Conservation (phyloP, 495 filamentous ascomycete species). For the Penicillium verhagenii region DNA sequence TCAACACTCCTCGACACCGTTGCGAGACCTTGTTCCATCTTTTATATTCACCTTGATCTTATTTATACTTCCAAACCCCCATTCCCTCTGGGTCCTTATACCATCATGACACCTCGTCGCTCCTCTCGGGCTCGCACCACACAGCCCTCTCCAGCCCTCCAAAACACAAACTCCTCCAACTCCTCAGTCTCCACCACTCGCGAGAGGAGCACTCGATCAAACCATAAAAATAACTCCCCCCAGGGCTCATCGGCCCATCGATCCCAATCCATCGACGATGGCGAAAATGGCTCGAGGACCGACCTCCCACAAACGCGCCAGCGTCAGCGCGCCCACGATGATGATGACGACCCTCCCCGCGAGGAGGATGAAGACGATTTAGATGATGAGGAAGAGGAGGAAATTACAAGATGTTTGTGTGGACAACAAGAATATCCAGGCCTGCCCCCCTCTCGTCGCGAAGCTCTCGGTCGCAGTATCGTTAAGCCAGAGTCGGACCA, state of each 20-base stretch:
- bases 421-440: conserved; percentile 94
- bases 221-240: conserved; percentile 70
- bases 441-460: conserved; percentile 65
- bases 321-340: conserved; percentile 65
- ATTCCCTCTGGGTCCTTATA: conserved; percentile 4
- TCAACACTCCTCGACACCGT: conserved; percentile 2
- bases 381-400: conserved; percentile 76
- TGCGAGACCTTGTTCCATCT: conserved; percentile 1
- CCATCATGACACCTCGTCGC: conserved; percentile 72
- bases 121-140: conserved; percentile 86
- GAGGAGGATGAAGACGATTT: conserved; percentile 62
- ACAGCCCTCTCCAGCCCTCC: conserved; percentile 64
- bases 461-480: conserved; percentile 51
- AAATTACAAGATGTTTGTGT: conserved; percentile 92
- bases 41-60: conserved; percentile 7
- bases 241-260: conserved; percentile 70
- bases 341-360: conserved; percentile 54
- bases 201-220: conserved; percentile 68
- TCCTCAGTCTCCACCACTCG: conserved; percentile 69
- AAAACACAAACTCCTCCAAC: conserved; percentile 71
- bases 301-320: conserved; percentile 71
- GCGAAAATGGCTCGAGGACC: conserved; percentile 50
- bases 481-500: conserved; percentile 59
- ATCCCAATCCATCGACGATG: conserved; percentile 78
- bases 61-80: conserved; percentile 8